A percentile compares a stretch with the other conserved stretches of the same genome.
Conservation (phyloP, 2,329 filamentous ascomycete species). For the Diaporthe vexans region DNA sequence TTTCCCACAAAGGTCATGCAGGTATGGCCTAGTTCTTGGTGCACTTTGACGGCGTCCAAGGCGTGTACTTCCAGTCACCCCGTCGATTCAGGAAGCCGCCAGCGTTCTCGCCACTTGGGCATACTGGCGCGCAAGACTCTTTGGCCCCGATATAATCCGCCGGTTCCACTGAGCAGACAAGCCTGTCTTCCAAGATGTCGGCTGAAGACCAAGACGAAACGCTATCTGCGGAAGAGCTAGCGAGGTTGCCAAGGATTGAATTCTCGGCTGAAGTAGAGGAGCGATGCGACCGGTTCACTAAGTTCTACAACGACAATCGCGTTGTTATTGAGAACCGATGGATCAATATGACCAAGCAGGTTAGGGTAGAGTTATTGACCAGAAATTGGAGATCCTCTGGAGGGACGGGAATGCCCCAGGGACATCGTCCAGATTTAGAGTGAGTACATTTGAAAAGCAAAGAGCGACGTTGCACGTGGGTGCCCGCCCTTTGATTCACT, state of each 20-base stretch:
- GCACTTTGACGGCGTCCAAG: background rate
- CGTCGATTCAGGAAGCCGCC: too few species aligned
- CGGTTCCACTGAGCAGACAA: background rate
- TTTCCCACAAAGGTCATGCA: background rate
- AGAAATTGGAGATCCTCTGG: background rate
- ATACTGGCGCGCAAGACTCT: background rate
- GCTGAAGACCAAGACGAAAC: background rate
- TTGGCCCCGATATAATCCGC: background rate
- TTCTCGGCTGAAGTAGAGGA: background rate
- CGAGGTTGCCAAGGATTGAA: background rate
- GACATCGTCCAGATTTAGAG: background rate
- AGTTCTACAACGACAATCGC: background rate
- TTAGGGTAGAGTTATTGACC: background rate
- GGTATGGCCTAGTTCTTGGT: background rate
- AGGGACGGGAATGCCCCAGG: background rate
- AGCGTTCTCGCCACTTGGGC: background rate
- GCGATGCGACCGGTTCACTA: background rate
- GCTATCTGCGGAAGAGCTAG: too few species aligned
- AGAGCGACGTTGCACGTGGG: background rate
- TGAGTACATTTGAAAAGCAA: background rate
- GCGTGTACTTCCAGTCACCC: background rate
- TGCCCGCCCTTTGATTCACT: too few species aligned
- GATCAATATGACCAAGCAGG: background rate
- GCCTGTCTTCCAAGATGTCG: background rate
- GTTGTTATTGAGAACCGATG: background rate